These are phyloP conservation scores for Picea sitchensis DNA, from an alignment of 75 land plant genomes.

Conservation along the genomic window DNA sequence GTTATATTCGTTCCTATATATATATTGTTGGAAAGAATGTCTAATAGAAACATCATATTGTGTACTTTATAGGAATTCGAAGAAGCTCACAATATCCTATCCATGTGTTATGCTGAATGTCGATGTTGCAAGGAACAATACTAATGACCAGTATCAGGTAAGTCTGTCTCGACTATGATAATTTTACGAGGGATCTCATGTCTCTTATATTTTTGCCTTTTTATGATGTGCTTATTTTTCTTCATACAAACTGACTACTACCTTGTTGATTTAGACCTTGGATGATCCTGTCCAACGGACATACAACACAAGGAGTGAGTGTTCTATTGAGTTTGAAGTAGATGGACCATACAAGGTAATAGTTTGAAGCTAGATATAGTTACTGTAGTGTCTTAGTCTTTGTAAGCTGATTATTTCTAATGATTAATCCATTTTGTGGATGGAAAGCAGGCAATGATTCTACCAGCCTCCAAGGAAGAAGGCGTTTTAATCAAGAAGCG, in stretches of 20 bases:
- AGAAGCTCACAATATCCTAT: constrained; percentile 93
- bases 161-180: not conserved
- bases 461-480: constrained; percentile 99
- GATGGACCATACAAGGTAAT: constrained; percentile 99
- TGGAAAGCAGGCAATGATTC: constrained; percentile 83
- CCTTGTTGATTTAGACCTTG: constrained; percentile 50
- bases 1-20: not conserved
- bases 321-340: constrained; percentile 99
- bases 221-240: not conserved
- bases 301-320: constrained; percentile 90
- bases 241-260: not conserved
- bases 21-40: constrained; percentile 2
- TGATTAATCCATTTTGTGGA: not conserved
- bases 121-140: constrained; percentile 98
- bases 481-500: constrained; percentile 97
- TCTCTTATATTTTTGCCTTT: not conserved
- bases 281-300: constrained; percentile 64
- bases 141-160: constrained; percentile 99
- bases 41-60: not conserved
- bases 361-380: not conserved
- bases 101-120: constrained; percentile 99
- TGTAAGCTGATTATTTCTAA: constrained; percentile 1
- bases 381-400: not conserved
- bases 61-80: constrained; percentile 48
- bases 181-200: not conserved